A percentile compares a stretch with the other conserved stretches of the same genome.
phyloP scores from a whole-genome alignment of 2,329 filamentous ascomycete genomes.

The Cyphellophora europaea region DNA sequence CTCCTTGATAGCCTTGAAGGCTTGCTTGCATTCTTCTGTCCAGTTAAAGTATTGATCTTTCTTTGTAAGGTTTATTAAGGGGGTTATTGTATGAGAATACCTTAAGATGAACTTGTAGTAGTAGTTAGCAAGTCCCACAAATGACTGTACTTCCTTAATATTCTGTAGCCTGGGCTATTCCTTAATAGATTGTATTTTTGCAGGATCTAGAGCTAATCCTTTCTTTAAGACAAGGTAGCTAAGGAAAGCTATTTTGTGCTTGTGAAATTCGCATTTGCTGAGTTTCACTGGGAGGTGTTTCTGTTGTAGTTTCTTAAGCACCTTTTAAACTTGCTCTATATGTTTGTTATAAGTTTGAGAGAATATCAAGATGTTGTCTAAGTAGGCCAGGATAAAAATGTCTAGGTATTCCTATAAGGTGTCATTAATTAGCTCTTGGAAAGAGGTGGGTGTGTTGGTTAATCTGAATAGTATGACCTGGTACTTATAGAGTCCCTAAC shows the following conservation, averaged over 20 bases:
- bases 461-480: slow-evolving; percentile 16
- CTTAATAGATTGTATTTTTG: slow-evolving; percentile 10
- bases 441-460: slow-evolving; percentile 15
- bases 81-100: slow-evolving; percentile 17
- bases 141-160: slow-evolving; percentile 18
- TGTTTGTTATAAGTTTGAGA: slow-evolving; percentile 10
- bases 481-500: slow-evolving; percentile 15
- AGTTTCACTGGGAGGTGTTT: slow-evolving; percentile 7
- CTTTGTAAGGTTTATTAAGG: slow-evolving; percentile 15
- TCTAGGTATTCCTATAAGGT: slow-evolving; percentile 13
- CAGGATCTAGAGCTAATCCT: slow-evolving; percentile 11
- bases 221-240: slow-evolving; percentile 9
- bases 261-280: slow-evolving; percentile 15
- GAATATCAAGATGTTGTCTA: slow-evolving; percentile 24
- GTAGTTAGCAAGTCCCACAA: slow-evolving; percentile 25
- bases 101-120: slow-evolving; percentile 22
- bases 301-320: slow-evolving; percentile 6
- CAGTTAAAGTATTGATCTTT: slow-evolving; percentile 9
- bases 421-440: slow-evolving; percentile 22
- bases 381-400: slow-evolving; percentile 8
- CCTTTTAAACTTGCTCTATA: slow-evolving; percentile 7
- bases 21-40: slow-evolving; percentile 5
- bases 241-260: slow-evolving; percentile 11
- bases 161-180: slow-evolving; percentile 12
- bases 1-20: slow-evolving; percentile 18